Evolutionary conservation across 768 basidiomycete species (phyloP), one percentile per base, ranked within the genome.

Genomic region (Leccinum pellstonianum): DNA sequence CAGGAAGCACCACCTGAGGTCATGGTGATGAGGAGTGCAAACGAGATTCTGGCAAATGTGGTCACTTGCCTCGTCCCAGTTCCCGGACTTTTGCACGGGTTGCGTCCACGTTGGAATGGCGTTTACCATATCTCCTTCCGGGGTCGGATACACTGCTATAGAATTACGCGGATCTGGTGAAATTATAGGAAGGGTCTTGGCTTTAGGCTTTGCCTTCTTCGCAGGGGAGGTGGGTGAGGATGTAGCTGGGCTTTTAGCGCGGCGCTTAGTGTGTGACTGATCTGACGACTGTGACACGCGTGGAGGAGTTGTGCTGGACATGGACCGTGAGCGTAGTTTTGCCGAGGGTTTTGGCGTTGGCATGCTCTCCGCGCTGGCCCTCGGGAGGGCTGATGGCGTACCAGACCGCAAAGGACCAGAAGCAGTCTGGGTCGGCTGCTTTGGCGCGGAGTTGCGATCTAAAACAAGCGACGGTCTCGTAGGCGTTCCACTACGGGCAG

Each of bases 21-120:
- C 25, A 19, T 58, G 46, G n/a, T 29, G 35, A 19, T 23, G 52
- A 55, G 52, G 55, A 60, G 65, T 5, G 56, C 52, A 58, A 50
- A 66, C 56, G 52, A 31, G 3, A 33, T 25, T 37, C 15, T 2
- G 43, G 43, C 14, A 52, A 37, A 63, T 11, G 12, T 4, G 6
- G 53, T 46, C 29, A 77, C 82, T 68, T 66, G 85, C 90, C 69
- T 94, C 91, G 67, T 94, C 91, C 91, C 92, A 94, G 66, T 90
- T 92, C 1, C 89, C 88, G 23, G 82, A 77, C 59, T 75, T 76
- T 25, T 80, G 82, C 27, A 86, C 77, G 25, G 90, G 89, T 68
- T 91, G 86, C 17, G 88, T 91, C 91, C 89, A 91, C 3, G 83
- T 80, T 6, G 92, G 91, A 69, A 93, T 91, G 23, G 91, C 91